Percentiles rank a stretch among this genome's conserved stretches.
Conservation (phyloP, 148 eudicot genomes). For the Cornus florida region DNA sequence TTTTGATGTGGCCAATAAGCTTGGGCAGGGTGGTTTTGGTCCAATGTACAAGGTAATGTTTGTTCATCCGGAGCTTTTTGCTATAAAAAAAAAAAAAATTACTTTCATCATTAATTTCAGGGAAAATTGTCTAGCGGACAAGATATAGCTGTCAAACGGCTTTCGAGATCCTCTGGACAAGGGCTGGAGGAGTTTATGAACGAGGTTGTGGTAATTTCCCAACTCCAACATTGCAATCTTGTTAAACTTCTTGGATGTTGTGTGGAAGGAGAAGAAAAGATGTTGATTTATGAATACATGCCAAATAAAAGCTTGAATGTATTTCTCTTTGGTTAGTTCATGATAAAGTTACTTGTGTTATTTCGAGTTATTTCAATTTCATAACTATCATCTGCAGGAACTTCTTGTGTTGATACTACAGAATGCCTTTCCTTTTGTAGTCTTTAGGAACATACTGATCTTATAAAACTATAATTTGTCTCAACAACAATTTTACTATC, state of each 20-base stretch:
- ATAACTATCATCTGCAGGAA: too few relatives aligned
- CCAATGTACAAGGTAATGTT: constrained; percentile 30
- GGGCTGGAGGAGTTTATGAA: constrained; percentile 57
- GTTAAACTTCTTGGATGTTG: constrained; percentile 52
- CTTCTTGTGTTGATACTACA: too few relatives aligned
- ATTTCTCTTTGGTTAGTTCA: constrained; percentile 46
- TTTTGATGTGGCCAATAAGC: constrained; percentile 18
- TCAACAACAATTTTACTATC: not conserved
- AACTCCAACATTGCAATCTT: constrained; percentile 56
- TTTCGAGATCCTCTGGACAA: constrained; percentile 54
- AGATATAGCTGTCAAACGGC: constrained; percentile 60
- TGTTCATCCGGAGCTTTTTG: not conserved
- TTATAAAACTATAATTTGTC: not conserved
- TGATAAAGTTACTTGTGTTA: not conserved
- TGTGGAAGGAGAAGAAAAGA: constrained; percentile 41
- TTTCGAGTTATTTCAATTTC: too few relatives aligned
- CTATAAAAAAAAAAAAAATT: too few relatives aligned
- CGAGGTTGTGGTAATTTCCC: constrained; percentile 50
- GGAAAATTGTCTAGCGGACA: constrained; percentile 13
- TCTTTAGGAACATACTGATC: too few relatives aligned
- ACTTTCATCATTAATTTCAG: too few relatives aligned
- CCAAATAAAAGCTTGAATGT: constrained; percentile 49
- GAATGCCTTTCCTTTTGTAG: too few relatives aligned
- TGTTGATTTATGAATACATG: constrained; percentile 42
- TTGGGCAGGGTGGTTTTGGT: constrained; percentile 46